Evolutionary conservation across 345 rosid species (phyloP).

Genomic region (Salix suchowensis): DNA sequence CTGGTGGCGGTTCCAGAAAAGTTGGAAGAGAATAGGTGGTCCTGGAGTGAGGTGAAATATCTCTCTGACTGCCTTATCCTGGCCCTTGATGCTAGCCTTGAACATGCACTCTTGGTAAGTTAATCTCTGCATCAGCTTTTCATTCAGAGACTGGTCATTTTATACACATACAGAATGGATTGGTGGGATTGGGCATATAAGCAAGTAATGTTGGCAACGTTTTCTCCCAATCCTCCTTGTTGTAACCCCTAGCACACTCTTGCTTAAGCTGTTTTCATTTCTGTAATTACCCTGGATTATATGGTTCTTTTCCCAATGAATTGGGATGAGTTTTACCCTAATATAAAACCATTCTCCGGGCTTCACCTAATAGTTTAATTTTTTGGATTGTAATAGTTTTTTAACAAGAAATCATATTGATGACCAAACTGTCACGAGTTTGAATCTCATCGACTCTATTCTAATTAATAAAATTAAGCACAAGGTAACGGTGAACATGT

Average conservation of each 20-base stretch:
- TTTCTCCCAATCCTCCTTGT: neutral
- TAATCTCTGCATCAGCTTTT: neutral
- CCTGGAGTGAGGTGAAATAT: constrained; percentile 80
- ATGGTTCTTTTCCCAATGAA: no score
- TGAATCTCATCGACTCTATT: no score
- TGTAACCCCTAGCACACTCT: neutral
- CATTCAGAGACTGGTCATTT: neutral
- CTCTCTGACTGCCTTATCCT: constrained; percentile 74
- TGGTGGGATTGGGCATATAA: neutral
- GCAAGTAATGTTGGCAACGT: neutral
- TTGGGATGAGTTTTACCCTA: no score
- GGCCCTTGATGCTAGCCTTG: constrained; percentile 96
- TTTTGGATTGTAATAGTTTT: no score
- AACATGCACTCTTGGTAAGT: constrained; percentile 93
- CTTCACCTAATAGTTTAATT: no score
- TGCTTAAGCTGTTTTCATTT: neutral
- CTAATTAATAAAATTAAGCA: no score
- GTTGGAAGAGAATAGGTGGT: constrained; percentile 69
- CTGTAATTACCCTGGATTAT: no score
- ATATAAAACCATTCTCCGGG: no score
- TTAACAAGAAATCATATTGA: no score
- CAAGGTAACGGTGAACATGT: no score
- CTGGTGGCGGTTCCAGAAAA: constrained; percentile 50
- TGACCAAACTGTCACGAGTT: no score
- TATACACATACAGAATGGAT: neutral